Conservation (phyloP, 345 rosid genomes). For the Brassica rapa region DNA sequence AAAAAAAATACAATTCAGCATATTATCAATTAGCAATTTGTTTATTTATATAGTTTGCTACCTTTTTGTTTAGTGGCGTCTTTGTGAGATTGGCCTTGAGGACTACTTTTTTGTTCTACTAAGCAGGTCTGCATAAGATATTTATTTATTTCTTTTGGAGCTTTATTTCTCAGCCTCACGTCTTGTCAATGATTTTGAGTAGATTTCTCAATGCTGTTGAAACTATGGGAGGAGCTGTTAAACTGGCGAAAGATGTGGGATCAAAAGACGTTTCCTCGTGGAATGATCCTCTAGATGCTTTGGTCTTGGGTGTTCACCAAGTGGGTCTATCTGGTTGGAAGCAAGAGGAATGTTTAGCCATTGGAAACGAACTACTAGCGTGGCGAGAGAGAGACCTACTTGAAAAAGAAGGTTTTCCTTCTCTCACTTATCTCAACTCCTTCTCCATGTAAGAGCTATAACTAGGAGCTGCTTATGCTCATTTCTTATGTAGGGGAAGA, state of each 20-base stretch:
- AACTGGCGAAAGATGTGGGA: slow-evolving; percentile 71
- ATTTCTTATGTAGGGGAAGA: slow-evolving; percentile 62
- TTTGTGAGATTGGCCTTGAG: slow-evolving; percentile 95
- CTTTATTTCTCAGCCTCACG: slow-evolving; percentile 2
- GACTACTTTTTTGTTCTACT: slow-evolving; percentile 92
- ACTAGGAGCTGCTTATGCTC: neutral
- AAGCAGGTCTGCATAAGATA: slow-evolving; percentile 64
- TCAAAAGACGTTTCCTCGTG: slow-evolving; percentile 58
- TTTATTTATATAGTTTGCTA: slow-evolving; percentile 11
- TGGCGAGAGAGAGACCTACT: slow-evolving; percentile 77
- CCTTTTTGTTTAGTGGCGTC: slow-evolving; percentile 72
- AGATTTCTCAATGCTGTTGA: slow-evolving; percentile 85
- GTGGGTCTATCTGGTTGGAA: slow-evolving; percentile 92
- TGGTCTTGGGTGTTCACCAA: slow-evolving; percentile 71
- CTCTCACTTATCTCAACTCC: slow-evolving; percentile 2
- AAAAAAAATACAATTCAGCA: neutral
- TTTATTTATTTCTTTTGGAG: neutral
- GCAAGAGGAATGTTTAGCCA: slow-evolving; percentile 82
- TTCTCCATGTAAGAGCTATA: neutral
- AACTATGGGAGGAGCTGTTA: slow-evolving; percentile 68
- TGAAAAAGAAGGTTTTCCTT: slow-evolving; percentile 71
- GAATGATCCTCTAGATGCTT: slow-evolving; percentile 74
- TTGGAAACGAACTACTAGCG: slow-evolving; percentile 74
- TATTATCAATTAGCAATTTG: slow-evolving; percentile 10
- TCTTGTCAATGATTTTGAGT: slow-evolving; percentile 26